Evolutionary conservation across 768 basidiomycete genomes (phyloP).

Genomic region (Auriscalpium microsporum): DNA sequence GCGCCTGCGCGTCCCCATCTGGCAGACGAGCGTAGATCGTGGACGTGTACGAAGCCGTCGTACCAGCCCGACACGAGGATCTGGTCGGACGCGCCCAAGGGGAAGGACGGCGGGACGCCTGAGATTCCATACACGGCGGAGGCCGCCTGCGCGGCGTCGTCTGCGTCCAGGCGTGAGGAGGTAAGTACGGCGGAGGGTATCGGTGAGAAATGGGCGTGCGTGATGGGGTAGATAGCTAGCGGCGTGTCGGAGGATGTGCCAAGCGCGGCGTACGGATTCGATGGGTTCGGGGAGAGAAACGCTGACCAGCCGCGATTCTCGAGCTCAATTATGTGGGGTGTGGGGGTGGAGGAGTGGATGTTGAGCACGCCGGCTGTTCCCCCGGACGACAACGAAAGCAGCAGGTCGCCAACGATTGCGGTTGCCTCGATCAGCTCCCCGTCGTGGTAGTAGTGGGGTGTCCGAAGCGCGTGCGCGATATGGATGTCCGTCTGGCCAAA

Average conservation of each 20-base stretch:
- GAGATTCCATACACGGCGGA: slow-evolving; percentile 72
- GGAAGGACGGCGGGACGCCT: slow-evolving; percentile 48
- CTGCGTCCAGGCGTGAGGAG: slow-evolving; percentile 23
- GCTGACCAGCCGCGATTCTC: slow-evolving; percentile 54
- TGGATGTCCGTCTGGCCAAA: slow-evolving; percentile 7
- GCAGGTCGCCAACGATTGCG: slow-evolving; percentile 32
- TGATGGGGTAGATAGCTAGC: slow-evolving; percentile 47
- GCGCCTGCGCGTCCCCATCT: slow-evolving; percentile 9
- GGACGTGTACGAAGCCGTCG: slow-evolving; percentile 63
- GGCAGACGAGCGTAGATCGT: slow-evolving; percentile 57
- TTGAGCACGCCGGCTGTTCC: slow-evolving; percentile 39
- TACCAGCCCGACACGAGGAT: slow-evolving; percentile 77
- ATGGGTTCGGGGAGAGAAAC: slow-evolving; percentile 42
- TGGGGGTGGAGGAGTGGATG: slow-evolving; percentile 8
- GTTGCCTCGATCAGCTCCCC: slow-evolving; percentile 50
- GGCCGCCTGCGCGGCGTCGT: slow-evolving; percentile 7
- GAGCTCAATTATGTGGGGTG: slow-evolving; percentile 33
- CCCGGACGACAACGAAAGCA: slow-evolving; percentile 50
- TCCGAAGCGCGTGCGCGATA: slow-evolving; percentile 13
- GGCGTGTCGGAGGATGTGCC: slow-evolving; percentile 56
- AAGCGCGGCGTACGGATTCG: slow-evolving; percentile 56
- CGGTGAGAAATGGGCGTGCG: slow-evolving; percentile 35
- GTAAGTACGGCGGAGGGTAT: slow-evolving; percentile 43
- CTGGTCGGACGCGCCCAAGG: slow-evolving; percentile 64
- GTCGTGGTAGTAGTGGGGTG: slow-evolving; percentile 25